phyloP scores from a whole-genome alignment of 176 grass and related monocot species.

The Tuctoria greenei region DNA sequence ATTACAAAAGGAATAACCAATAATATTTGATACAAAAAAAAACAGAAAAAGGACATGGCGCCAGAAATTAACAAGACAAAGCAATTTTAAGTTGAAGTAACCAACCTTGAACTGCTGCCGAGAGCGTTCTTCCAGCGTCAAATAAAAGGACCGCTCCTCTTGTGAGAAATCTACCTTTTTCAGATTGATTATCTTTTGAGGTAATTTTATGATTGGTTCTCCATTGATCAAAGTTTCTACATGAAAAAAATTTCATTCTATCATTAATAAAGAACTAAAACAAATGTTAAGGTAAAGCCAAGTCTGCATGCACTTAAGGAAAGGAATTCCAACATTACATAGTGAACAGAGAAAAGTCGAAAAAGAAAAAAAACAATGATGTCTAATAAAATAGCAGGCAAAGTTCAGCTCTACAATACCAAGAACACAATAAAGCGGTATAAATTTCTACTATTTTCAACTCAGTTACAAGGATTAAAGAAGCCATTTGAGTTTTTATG shows the following conservation, averaged over 20 bases:
- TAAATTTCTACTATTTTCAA: background rate
- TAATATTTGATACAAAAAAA: no score
- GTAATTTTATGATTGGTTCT: slow-evolving; percentile 87
- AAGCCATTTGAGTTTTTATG: slow-evolving; percentile 3
- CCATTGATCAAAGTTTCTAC: slow-evolving; percentile 78
- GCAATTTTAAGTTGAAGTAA: slow-evolving; percentile 8
- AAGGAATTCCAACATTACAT: slow-evolving; percentile 1
- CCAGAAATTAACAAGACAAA: no score
- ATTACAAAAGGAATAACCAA: no score
- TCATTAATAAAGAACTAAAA: slow-evolving; percentile 25
- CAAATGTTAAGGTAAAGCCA: slow-evolving; percentile 13
- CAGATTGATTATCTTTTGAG: slow-evolving; percentile 70
- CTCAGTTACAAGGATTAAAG: background rate
- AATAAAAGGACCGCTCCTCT: slow-evolving; percentile 85
- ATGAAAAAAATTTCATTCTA: slow-evolving; percentile 24
- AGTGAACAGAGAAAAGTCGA: slow-evolving; percentile 14
- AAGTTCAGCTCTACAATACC: background rate
- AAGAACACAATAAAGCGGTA: slow-evolving; percentile 1
- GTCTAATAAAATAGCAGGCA: slow-evolving; percentile 21
- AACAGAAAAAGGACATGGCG: no score
- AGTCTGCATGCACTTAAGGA: slow-evolving; percentile 1
- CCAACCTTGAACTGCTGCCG: slow-evolving; percentile 85
- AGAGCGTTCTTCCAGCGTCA: slow-evolving; percentile 80
- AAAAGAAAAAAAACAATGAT: background rate
- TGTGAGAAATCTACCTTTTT: slow-evolving; percentile 70